Evolutionary conservation across 148 eudicot species (phyloP), one percentile per base, ranked within the genome.

Genomic region (Silene latifolia): DNA sequence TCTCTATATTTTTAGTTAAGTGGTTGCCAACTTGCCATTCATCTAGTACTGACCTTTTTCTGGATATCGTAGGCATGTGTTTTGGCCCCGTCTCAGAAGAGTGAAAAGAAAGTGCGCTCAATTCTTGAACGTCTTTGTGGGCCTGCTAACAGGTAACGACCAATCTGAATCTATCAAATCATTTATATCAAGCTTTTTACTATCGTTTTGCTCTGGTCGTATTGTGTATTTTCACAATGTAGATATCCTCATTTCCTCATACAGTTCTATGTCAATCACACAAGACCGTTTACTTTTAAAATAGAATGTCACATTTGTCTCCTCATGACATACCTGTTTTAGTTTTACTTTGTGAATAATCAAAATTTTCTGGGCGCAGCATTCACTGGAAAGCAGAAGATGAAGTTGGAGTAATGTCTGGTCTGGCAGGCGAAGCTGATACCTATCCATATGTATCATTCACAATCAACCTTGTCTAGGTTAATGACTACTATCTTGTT

Each of bases 101-200:
- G 97, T 77, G 97, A 91, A 88, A 94, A 94, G 93, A 94, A 91
- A 88, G 96, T 91, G 29, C 91, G 98, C 53, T 80, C 96, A 53
- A 87, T 94, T 72, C 89, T 94, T n/a, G 96, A 90, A 85, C 89
- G 86, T 20, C 86, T 86, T 44, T 80, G 89, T 56, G 84, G 79
- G 72, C 76, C 77, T 75, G 74, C 82, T 76, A 91, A 89, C 95
- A 94, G 98, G 98, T 90, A 84, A 66, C 42, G 29, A 39, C 71
- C 58, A 57, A 9, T 74, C 51, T n/a, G 27, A 29, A 15, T 57
- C 61, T 27, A 60, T 77, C 53, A 4, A 53, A 8, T 5, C 17
- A 12, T 39, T 23, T 54, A 60, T 23, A 23, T 70, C 9, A 3
- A 61, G 23, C 12, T 53, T 39, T 60, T 60, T 6, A 44, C 42